A percentile compares a stretch with the other conserved stretches of the same genome.
Conservation (phyloP, 2,329 filamentous ascomycete species). For the Ambrosiella cleistominuta region DNA sequence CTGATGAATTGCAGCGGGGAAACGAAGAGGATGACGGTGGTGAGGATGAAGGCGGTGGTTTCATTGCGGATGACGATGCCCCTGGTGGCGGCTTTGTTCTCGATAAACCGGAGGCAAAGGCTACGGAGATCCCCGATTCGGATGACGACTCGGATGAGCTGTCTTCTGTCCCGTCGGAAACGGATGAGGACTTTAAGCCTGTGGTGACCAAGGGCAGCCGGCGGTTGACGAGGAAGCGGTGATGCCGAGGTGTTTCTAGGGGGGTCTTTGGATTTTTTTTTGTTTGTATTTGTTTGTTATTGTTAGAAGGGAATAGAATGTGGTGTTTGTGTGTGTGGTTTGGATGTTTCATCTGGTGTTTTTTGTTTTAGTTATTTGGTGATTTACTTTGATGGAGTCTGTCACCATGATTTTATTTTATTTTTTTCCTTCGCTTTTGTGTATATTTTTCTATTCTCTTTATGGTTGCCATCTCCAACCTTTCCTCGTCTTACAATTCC, state of each 20-base stretch:
- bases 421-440: too few relatives aligned
- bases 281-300: too few relatives aligned
- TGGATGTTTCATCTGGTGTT: too few relatives aligned
- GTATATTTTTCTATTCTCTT: too few relatives aligned
- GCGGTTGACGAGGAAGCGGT: neutral
- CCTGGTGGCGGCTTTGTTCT: neutral
- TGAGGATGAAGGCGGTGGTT: neutral
- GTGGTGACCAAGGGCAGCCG: neutral
- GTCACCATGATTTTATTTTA: too few relatives aligned
- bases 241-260: neutral
- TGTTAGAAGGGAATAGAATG: too few relatives aligned
- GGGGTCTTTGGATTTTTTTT: neutral
- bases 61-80: neutral
- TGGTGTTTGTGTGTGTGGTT: too few relatives aligned
- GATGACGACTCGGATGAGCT: neutral
- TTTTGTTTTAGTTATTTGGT: too few relatives aligned
- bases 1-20: conserved; percentile 9
- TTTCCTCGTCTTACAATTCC: too few relatives aligned
- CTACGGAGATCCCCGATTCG: neutral
- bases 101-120: neutral
- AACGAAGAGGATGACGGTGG: conserved; percentile 1
- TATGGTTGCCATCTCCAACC: too few relatives aligned
- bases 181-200: neutral
- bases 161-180: neutral
- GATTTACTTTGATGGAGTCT: too few relatives aligned